Conservation (phyloP, 768 basidiomycete species). For the Hortiboletus campestris region DNA sequence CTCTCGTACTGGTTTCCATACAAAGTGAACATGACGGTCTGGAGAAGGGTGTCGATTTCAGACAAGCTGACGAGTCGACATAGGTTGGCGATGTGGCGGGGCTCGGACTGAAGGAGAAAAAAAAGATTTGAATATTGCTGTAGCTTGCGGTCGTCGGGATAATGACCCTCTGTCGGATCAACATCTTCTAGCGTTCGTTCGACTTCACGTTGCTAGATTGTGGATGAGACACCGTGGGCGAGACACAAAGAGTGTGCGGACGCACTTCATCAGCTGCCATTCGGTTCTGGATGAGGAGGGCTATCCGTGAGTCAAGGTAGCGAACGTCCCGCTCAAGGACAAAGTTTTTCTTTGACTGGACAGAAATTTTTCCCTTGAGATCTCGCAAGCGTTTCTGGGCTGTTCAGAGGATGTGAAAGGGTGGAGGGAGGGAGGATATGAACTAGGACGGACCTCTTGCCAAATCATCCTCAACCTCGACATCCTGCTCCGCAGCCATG, state of each 20-base stretch:
- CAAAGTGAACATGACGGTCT: conserved; percentile 99
- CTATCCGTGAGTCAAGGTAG: conserved; percentile 96
- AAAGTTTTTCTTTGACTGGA: conserved; percentile 99
- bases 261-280: conserved; percentile 94
- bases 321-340: conserved; percentile 98
- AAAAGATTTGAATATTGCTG: conserved; percentile 98
- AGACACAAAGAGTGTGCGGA: conserved; percentile 6
- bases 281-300: conserved; percentile 95
- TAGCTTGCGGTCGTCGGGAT: conserved; percentile 90
- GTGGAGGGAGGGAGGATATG: background rate
- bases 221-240: conserved; percentile 4
- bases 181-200: conserved; percentile 94
- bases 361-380: conserved; percentile 94
- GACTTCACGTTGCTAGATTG: conserved; percentile 83
- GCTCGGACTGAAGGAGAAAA: conserved; percentile 97
- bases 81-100: conserved; percentile 92
- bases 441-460: conserved; percentile 68
- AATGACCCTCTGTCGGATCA: conserved; percentile 88
- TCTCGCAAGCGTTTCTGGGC: conserved; percentile 97
- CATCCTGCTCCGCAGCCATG: conserved; percentile 98
- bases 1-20: conserved; percentile 99
- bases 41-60: conserved; percentile 98
- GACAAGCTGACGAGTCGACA: conserved; percentile 94
- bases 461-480: conserved; percentile 95
- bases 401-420: conserved; percentile 29